A percentile compares a stretch with the other conserved stretches of the same genome.
Evolutionary conservation across 2,329 filamentous ascomycete genomes (phyloP).

Genomic region (Fusarium albosuccineum): DNA sequence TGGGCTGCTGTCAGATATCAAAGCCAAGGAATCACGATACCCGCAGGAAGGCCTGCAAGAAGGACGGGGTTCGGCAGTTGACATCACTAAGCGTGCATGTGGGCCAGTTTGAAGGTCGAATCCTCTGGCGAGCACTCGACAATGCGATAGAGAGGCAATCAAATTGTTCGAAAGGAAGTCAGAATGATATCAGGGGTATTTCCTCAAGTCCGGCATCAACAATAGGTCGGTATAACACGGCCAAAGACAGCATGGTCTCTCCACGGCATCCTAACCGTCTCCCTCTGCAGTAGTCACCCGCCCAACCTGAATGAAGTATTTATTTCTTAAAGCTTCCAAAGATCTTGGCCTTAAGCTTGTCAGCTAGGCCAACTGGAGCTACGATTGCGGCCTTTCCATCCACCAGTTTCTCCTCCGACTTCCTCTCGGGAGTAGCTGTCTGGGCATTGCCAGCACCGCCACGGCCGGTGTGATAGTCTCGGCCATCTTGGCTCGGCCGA

Average conservation of each 20-base stretch:
- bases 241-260: conserved; percentile 13
- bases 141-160: conserved; percentile 17
- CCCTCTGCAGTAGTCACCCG: background rate
- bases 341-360: conserved; percentile 70
- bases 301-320: background rate
- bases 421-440: conserved; percentile 53
- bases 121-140: conserved; percentile 17
- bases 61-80: conserved; percentile 5
- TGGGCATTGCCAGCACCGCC: conserved; percentile 70
- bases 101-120: background rate
- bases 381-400: conserved; percentile 46
- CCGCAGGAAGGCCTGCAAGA: conserved; percentile 1
- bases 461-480: conserved; percentile 70
- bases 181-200: conserved; percentile 45
- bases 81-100: conserved; percentile 13
- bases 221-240: conserved; percentile 10
- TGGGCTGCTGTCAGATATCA: conserved; percentile 28
- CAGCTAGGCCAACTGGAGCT: conserved; percentile 61
- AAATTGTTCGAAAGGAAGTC: conserved; percentile 27
- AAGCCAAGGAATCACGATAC: conserved; percentile 12
- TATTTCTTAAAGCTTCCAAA: conserved; percentile 64
- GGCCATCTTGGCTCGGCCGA: conserved; percentile 61
- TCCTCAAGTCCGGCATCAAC: conserved; percentile 38
- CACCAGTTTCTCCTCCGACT: conserved; percentile 46
- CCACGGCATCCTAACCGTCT: conserved; percentile 7